Evolutionary conservation across 2,329 filamentous ascomycete genomes (phyloP), one percentile per base, ranked within the genome.

Genomic region (Lasiodiplodia gonubiensis): DNA sequence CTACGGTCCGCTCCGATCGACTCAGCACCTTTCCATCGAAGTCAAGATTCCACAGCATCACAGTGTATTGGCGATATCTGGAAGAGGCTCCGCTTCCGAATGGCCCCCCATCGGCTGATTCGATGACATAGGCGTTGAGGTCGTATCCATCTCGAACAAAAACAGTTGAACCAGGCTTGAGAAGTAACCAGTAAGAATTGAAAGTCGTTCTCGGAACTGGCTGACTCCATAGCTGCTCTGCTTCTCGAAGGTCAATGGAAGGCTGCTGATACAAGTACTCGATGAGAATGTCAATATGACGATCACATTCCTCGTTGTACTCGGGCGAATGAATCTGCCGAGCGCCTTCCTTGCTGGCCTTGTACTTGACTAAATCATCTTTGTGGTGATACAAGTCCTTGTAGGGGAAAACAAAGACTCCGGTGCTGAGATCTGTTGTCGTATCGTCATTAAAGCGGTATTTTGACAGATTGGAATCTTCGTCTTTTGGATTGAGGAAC

Each of bases 1-100:
- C 21, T 10, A 71, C 42, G 11, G 8, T 48, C 16, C 16, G 6
- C 14, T 11, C 10, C 66, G 63, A n/a, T 68, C 37, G 8, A 14
- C 35, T 37, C 35, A 37, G 35, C 3, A 3, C 3, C 4, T 37
- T 18, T 16, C 39, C 39, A 16, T 42, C 18, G 39, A 42, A 42
- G 3, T 42, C 39, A 1, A 42, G 12, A 16, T 42, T 42, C 39
- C 39, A 42, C 5, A 42, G 2, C 27, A 27, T 27, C 27, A 27
- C 27, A 27, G 27, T 27, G 27, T 27, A 27, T 6, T 27, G 27
- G 7, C 27, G 27, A 27, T 27, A 27, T 6, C 27, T 27, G 27
- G 27, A 4, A 6, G 27, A 27, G 27, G 4, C 27, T 6, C 27
- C 27, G 7, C 27, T 27, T 27, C 7, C 27, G 27, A 27, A 27